phyloP scores from a whole-genome alignment of 2,329 filamentous ascomycete genomes.

The Didymellaceae sp. region DNA sequence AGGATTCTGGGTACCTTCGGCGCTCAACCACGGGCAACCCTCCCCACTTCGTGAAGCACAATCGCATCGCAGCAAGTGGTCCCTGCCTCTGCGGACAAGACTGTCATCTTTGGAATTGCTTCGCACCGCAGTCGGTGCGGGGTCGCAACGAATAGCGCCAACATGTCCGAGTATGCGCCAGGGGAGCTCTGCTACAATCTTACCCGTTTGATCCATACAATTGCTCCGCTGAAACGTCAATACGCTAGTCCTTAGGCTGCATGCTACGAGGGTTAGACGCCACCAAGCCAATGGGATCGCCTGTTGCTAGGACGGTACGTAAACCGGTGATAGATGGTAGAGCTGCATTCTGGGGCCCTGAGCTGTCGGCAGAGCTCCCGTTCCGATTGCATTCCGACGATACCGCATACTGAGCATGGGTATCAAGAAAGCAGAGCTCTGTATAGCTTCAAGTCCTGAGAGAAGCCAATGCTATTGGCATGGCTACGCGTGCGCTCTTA shows the following conservation, averaged over 20 bases:
- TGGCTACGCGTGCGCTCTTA: neutral
- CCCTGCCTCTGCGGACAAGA: constrained; percentile 34
- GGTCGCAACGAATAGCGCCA: constrained; percentile 45
- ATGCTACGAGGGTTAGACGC: constrained; percentile 6
- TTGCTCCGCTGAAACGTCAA: constrained; percentile 19
- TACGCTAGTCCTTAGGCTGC: constrained; percentile 22
- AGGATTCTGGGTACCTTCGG: constrained; percentile 31
- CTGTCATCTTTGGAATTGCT: constrained; percentile 43
- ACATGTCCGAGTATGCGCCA: constrained; percentile 29
- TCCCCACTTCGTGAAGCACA: constrained; percentile 45
- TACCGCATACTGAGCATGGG: constrained; percentile 4
- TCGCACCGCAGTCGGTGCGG: constrained; percentile 42
- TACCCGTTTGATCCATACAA: constrained; percentile 22
- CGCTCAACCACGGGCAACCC: constrained; percentile 26
- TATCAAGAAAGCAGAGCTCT: no score
- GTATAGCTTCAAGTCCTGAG: no score
- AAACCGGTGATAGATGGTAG: constrained; percentile 17
- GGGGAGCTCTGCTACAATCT: constrained; percentile 18
- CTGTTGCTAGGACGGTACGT: constrained; percentile 25
- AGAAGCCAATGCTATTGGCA: neutral
- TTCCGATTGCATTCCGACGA: constrained; percentile 27
- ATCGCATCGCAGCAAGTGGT: constrained; percentile 29
- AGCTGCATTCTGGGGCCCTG: constrained; percentile 15
- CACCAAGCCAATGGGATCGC: constrained; percentile 18
- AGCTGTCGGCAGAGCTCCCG: constrained; percentile 17